These are phyloP conservation scores for Tripterygium wilfordii DNA, from an alignment of 177 flowering plant genomes.

Conservation along the genomic window DNA sequence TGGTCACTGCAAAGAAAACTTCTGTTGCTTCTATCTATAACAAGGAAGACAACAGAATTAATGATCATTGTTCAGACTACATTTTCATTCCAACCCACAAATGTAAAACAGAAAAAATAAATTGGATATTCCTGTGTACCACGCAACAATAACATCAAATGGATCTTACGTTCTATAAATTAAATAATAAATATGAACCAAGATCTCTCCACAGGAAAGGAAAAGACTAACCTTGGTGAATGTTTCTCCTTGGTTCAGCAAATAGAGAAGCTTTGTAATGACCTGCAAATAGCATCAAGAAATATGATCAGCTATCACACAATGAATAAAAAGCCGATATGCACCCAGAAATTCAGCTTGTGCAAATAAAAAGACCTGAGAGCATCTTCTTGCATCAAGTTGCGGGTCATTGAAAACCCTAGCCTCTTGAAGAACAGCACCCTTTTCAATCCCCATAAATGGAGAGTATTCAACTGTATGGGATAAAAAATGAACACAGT, in stretches of 20 bases:
- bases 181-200: no score
- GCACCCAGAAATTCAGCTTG: background rate
- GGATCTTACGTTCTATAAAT: no score
- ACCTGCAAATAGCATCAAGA: slow-evolving; percentile 42
- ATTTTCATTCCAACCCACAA: no score
- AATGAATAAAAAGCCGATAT: background rate
- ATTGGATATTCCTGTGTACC: no score
- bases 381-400: slow-evolving; percentile 88
- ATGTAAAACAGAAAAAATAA: no score
- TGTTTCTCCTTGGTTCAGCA: slow-evolving; percentile 90
- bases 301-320: background rate
- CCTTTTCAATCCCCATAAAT: slow-evolving; percentile 91
- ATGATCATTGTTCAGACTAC: background rate
- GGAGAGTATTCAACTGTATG: slow-evolving; percentile 93
- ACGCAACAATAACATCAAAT: no score
- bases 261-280: slow-evolving; percentile 88
- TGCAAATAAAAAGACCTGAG: slow-evolving; percentile 55
- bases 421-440: slow-evolving; percentile 97
- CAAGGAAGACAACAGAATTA: no score
- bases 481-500: background rate
- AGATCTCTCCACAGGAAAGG: no score
- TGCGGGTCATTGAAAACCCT: slow-evolving; percentile 97
- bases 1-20: slow-evolving; percentile 93
- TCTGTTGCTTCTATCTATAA: slow-evolving; percentile 84
- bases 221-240: slow-evolving; percentile 91